phyloP scores from a whole-genome alignment of 2,329 filamentous ascomycete species.

The Scedosporium aurantiacum region DNA sequence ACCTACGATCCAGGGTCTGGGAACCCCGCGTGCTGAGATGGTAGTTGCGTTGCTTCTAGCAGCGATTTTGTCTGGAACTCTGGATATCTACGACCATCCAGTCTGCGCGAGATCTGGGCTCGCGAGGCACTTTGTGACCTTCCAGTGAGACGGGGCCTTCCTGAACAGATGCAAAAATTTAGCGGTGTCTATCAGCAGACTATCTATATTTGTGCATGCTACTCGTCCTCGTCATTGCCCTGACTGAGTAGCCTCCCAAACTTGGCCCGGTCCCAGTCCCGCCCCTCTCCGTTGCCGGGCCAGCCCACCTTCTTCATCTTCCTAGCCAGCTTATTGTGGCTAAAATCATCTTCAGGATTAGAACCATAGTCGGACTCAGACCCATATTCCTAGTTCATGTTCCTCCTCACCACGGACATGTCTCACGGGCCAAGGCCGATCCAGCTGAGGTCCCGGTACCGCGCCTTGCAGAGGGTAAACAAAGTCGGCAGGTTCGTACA shows the following conservation, averaged over 20 bases:
- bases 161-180: too few species aligned
- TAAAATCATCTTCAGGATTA: constrained; percentile 4
- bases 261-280: constrained; percentile 6
- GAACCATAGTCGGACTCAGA: constrained; percentile 4
- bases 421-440: constrained; percentile 3
- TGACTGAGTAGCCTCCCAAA: constrained; percentile 3
- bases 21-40: too few species aligned
- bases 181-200: background rate
- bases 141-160: too few species aligned
- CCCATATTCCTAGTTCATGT: constrained; percentile 7
- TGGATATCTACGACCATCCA: too few species aligned
- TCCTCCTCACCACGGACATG: background rate
- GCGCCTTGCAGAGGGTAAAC: constrained; percentile 9
- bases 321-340: constrained; percentile 6
- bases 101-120: too few species aligned
- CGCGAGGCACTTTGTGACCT: too few species aligned
- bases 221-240: background rate
- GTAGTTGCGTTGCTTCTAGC: too few species aligned
- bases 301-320: constrained; percentile 10
- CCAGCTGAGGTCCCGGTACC: constrained; percentile 9
- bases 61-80: too few species aligned
- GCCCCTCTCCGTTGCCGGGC: constrained; percentile 9
- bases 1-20: too few species aligned
- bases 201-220: background rate
- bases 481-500: constrained; percentile 10